phyloP scores from a whole-genome alignment of 1,284 basidiomycete species.

The Pseudozyma tsukubaensis region DNA sequence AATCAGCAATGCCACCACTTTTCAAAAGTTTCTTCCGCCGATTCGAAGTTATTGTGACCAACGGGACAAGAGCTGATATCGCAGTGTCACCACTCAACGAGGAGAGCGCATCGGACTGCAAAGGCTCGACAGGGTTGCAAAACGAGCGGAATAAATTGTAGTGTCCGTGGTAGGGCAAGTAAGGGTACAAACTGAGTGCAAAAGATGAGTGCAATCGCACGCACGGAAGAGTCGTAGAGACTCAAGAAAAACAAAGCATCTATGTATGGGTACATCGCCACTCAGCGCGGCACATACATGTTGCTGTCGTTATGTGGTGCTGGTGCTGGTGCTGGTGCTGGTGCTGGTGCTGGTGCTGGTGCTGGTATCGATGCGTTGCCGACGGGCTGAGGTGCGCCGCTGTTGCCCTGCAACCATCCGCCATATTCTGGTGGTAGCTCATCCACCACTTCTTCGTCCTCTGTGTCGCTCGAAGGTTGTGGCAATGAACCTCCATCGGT shows the following conservation, averaged over 20 bases:
- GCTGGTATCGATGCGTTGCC: background rate
- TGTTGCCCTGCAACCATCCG: slow-evolving; percentile 38
- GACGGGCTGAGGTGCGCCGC: background rate
- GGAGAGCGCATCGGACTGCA: background rate
- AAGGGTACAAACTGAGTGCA: background rate
- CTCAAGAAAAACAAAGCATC: background rate
- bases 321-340: background rate
- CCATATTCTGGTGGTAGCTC: slow-evolving; percentile 54
- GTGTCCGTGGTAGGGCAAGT: background rate
- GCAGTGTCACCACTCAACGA: background rate
- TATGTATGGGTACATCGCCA: background rate
- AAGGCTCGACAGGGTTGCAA: background rate
- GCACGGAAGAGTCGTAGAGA: background rate
- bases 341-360: slow-evolving; percentile 1
- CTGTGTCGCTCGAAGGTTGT: slow-evolving; percentile 46
- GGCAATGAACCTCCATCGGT: slow-evolving; percentile 48
- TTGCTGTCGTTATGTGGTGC: background rate
- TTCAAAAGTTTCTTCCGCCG: background rate
- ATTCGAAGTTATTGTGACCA: no score
- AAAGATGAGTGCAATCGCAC: background rate
- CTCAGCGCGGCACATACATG: background rate
- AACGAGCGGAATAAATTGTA: background rate
- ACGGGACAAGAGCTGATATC: no score
- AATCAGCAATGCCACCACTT: background rate
- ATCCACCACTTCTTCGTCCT: slow-evolving; percentile 47